These are phyloP conservation scores for Trichoderma parareesei DNA, from an alignment of 495 filamentous ascomycete genomes.

Conservation along the genomic window DNA sequence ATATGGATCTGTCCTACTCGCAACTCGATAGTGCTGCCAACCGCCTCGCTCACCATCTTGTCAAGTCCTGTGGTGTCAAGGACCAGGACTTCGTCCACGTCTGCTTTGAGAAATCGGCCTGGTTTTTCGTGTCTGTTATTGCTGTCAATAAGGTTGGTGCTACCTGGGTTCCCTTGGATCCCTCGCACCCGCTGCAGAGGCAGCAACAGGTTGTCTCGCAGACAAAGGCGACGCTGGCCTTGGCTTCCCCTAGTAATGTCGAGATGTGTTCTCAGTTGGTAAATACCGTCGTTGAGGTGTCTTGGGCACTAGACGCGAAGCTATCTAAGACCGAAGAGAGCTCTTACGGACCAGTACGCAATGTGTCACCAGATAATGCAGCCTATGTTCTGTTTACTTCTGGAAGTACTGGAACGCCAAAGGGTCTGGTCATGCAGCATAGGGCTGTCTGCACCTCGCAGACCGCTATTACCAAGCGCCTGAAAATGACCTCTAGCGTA, in stretches of 20 bases:
- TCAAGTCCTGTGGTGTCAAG: slow-evolving; percentile 34
- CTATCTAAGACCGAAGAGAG: background rate
- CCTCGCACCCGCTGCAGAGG: slow-evolving; percentile 42
- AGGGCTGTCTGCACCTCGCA: slow-evolving; percentile 22
- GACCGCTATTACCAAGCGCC: slow-evolving; percentile 29
- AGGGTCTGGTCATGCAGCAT: slow-evolving; percentile 35
- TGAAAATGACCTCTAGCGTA: slow-evolving; percentile 34
- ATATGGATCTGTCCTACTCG: slow-evolving; percentile 44
- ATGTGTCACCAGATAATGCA: slow-evolving; percentile 38
- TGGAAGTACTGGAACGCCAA: slow-evolving; percentile 46
- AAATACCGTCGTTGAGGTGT: slow-evolving; percentile 3
- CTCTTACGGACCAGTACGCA: slow-evolving; percentile 18
- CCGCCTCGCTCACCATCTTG: slow-evolving; percentile 36
- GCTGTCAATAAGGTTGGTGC: slow-evolving; percentile 51
- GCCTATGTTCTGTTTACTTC: slow-evolving; percentile 47
- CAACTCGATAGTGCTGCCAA: slow-evolving; percentile 40
- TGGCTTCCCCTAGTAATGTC: background rate
- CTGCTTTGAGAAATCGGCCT: slow-evolving; percentile 48
- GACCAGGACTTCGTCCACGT: slow-evolving; percentile 47
- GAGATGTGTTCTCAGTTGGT: background rate
- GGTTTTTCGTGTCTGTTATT: slow-evolving; percentile 43
- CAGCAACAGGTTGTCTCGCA: slow-evolving; percentile 21
- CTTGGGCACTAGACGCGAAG: background rate
- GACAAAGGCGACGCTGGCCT: slow-evolving; percentile 5
- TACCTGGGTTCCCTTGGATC: slow-evolving; percentile 49